A percentile compares a stretch with the other conserved stretches of the same genome.
These are phyloP conservation scores for Aspergillus jensenii DNA, from an alignment of 2,329 filamentous ascomycete species.

Conservation along the genomic window DNA sequence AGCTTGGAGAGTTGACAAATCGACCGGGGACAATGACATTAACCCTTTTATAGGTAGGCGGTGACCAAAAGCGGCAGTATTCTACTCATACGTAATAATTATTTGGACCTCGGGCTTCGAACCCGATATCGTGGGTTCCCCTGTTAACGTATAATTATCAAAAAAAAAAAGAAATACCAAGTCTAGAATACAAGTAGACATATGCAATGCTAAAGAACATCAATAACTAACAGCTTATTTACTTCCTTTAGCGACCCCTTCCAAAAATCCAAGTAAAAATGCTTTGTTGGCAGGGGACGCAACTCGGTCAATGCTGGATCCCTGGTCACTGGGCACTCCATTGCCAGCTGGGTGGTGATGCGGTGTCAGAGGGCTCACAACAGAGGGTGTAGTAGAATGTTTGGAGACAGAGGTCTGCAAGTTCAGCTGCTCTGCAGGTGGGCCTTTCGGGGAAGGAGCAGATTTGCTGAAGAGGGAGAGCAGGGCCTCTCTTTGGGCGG, in stretches of 20 bases:
- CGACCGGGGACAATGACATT: constrained; percentile 2
- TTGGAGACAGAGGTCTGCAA: constrained; percentile 20
- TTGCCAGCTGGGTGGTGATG: constrained; percentile 20
- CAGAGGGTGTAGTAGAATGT: constrained; percentile 22
- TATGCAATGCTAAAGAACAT: background rate
- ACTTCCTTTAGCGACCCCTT: constrained; percentile 52
- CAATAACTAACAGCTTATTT: constrained; percentile 22
- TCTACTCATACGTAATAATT: background rate
- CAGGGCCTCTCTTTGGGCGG: constrained; percentile 49
- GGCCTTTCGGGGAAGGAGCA: constrained; percentile 23
- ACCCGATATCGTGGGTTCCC: background rate
- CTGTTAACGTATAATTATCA: background rate
- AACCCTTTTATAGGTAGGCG: background rate
- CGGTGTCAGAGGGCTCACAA: constrained; percentile 33
- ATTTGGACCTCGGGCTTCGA: background rate
- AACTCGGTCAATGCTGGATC: constrained; percentile 47
- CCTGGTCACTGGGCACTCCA: constrained; percentile 26
- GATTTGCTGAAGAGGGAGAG: constrained; percentile 65
- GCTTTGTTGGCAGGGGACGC: constrained; percentile 69
- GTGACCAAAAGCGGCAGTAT: background rate
- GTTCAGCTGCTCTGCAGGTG: constrained; percentile 22
- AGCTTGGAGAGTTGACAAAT: constrained; percentile 23
- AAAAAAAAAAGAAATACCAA: background rate
- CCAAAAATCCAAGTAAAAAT: constrained; percentile 74
- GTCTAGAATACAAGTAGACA: constrained; percentile 2